Base-by-base conservation (phyloP, 2,329 filamentous ascomycete genomes). In the Phoma sp. region DNA sequence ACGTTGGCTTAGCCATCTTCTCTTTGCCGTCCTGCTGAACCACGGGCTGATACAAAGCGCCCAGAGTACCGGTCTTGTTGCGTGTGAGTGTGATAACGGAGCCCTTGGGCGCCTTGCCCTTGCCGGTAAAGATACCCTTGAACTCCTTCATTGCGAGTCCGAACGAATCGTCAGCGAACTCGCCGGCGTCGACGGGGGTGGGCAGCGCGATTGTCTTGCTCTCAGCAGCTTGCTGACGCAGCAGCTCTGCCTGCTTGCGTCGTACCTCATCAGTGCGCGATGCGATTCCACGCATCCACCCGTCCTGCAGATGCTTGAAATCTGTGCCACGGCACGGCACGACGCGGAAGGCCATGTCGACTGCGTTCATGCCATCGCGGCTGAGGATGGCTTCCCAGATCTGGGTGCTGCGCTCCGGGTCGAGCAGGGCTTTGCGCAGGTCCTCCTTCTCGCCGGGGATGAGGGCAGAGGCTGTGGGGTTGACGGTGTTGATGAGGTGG, bases 301-400 rank as follows among this genome's bases (percentile, higher is more conserved):
- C 95, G 70, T 99, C 95, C 36, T 93, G 86, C 58, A 99, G 76
- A 74, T 99, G 95, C 61, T 88, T 86, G 75, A 97, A 98, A 75
- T 98, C 93, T 14, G 95, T 99, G 75, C 96, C 92, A 33, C 91
- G 83, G n/a, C 91, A 92, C 0, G 95, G 95, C 2, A 93, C 87
- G 59, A 99, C 89, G 40, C 93, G 85, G 77, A 96, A 87, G 0
- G 88, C 84, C 24, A 87, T 93, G 49, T 91, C 82, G n/a, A 93
- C 85, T 3, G 61, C 68, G n/a, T 55, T 55, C 3, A 64, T 36
- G 14, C 85, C 81, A 0, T 87, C 79, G 53, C 80, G 79, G 33
- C 49, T 53, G 24, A 98, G 77, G 2, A 96, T 80, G 11, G 82
- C 78, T 38, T 86, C 82, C 92, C 93, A 97, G 30, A 90, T 83